These are phyloP conservation scores for Cardamine occulta DNA, from an alignment of 345 rosid genomes.

Conservation along the genomic window DNA sequence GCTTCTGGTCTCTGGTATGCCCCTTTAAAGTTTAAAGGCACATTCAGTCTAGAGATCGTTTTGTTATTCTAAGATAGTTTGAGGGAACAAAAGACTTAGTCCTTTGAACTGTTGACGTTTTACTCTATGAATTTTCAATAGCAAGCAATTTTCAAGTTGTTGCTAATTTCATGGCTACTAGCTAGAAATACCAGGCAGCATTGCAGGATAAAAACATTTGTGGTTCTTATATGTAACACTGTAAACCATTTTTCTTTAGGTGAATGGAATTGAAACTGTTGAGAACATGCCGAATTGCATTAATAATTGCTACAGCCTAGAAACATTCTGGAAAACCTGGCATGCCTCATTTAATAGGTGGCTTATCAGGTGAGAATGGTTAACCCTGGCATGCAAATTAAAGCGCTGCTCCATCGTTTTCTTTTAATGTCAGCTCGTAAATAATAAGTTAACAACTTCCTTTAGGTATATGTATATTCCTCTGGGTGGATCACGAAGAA, in stretches of 20 bases:
- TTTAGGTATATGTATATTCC: constrained; percentile 95
- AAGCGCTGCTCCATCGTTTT: neutral
- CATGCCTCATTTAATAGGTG: constrained; percentile 98
- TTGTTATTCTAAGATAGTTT: neutral
- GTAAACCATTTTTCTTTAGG: constrained; percentile 45
- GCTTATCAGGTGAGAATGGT: constrained; percentile 79
- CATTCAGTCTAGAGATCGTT: neutral
- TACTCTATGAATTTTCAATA: neutral
- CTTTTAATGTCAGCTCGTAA: neutral
- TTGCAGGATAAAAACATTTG: neutral
- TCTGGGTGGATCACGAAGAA: constrained; percentile 86
- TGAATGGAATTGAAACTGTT: constrained; percentile 83
- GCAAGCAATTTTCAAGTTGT: neutral
- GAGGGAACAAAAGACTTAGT: neutral
- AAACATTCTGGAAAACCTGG: constrained; percentile 97
- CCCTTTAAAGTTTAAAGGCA: neutral
- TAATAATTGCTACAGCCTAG: constrained; percentile 86
- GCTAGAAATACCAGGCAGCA: neutral
- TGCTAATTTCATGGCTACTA: neutral
- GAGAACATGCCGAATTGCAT: constrained; percentile 96
- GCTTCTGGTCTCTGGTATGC: constrained; percentile 94
- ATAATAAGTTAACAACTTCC: constrained; percentile 12
- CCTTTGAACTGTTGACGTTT: neutral
- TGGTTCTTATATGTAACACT: neutral
- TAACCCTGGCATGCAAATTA: constrained; percentile 20